Conservation (phyloP, 805 yeast species). For the Candida tallmaniae region DNA sequence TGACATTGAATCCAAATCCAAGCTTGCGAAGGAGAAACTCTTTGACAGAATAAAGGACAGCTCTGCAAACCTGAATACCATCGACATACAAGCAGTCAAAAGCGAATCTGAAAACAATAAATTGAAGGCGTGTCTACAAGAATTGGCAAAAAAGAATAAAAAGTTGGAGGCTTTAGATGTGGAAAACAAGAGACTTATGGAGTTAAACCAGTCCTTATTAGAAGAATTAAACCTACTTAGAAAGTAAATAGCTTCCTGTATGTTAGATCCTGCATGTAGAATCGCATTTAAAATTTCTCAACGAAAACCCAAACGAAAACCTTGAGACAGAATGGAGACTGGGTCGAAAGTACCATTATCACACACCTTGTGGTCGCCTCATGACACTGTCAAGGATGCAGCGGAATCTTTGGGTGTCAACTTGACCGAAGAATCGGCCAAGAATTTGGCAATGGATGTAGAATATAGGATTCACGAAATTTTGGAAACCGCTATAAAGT, state of each 20-base stretch:
- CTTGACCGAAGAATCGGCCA: slow-evolving; percentile 87
- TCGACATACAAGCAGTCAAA: neutral
- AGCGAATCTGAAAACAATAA: slow-evolving; percentile 12
- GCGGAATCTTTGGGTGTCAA: slow-evolving; percentile 87
- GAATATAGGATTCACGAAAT: slow-evolving; percentile 96
- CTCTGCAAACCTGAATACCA: no score
- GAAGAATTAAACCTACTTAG: slow-evolving; percentile 7
- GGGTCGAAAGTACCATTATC: slow-evolving; percentile 56
- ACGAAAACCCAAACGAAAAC: neutral
- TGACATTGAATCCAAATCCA: slow-evolving; percentile 18
- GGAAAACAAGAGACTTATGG: slow-evolving; percentile 27
- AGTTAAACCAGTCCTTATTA: slow-evolving; percentile 26
- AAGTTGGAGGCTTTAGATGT: slow-evolving; percentile 18
- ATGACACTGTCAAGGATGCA: slow-evolving; percentile 93
- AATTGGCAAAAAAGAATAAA: slow-evolving; percentile 18
- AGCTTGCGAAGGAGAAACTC: slow-evolving; percentile 6
- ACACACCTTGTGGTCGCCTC: slow-evolving; percentile 95
- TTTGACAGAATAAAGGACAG: neutral
- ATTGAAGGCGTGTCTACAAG: slow-evolving; percentile 17
- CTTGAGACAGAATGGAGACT: slow-evolving; percentile 22
- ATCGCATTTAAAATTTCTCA: neutral
- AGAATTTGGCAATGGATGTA: slow-evolving; percentile 97
- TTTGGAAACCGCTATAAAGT: slow-evolving; percentile 90
- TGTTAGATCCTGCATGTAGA: no score
- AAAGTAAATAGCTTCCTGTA: neutral